phyloP scores from a whole-genome alignment of 352 stramenopile species.

The Pythium aristosporum region DNA sequence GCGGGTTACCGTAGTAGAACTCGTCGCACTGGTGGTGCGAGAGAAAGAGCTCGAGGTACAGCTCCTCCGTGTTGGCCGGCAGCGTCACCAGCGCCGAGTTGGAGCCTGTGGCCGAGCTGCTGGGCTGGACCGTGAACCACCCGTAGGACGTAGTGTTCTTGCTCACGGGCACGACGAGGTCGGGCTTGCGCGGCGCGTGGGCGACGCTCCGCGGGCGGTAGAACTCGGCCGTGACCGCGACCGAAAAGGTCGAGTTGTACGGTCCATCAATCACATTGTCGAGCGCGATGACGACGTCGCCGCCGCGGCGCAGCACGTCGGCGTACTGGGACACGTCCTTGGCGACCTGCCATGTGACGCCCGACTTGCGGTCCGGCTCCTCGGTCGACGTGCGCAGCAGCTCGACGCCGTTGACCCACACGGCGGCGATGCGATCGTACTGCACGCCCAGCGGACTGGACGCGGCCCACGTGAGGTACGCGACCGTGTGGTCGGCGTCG shows the following conservation, averaged over 20 bases:
- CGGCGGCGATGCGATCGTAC: conserved; percentile 70
- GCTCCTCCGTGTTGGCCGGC: conserved; percentile 57
- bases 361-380: conserved; percentile 46
- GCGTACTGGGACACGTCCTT: conserved; percentile 72
- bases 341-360: conserved; percentile 54
- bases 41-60: conserved; percentile 69
- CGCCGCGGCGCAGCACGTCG: conserved; percentile 43
- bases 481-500: conserved; percentile 41
- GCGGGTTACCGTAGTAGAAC: conserved; percentile 73
- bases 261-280: conserved; percentile 62
- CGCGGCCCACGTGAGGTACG: conserved; percentile 57
- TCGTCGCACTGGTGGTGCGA: conserved; percentile 79
- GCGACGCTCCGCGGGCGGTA: conserved; percentile 35
- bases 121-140: conserved; percentile 66
- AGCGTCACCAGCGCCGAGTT: conserved; percentile 48
- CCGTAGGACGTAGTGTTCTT: conserved; percentile 50
- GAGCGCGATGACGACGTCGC: conserved; percentile 53
- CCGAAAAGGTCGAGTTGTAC: conserved; percentile 69
- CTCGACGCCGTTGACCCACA: conserved; percentile 73
- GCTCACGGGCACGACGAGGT: conserved; percentile 44
- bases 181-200: conserved; percentile 27
- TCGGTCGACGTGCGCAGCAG: conserved; percentile 74
- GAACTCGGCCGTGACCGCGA: conserved; percentile 58
- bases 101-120: conserved; percentile 19
- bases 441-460: conserved; percentile 48